phyloP scores from a whole-genome alignment of 164 flowering plant genomes.

The Magnolia kwangsiensis region DNA sequence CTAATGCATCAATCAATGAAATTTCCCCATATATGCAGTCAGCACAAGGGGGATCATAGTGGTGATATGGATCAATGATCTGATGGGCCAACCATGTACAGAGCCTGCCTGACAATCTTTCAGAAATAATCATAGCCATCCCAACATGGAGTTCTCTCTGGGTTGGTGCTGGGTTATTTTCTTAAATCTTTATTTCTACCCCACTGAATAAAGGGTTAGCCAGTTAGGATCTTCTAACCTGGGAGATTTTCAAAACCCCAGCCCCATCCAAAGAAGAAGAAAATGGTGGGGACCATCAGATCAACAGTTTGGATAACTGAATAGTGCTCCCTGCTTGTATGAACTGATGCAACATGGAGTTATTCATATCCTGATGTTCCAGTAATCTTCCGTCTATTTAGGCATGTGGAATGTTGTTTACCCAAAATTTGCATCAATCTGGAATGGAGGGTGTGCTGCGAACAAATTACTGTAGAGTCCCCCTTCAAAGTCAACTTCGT shows the following conservation, averaged over 20 bases:
- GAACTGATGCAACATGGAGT: background rate
- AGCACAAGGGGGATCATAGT: background rate
- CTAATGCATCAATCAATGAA: background rate
- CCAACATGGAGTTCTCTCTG: background rate
- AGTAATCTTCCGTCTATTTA: background rate
- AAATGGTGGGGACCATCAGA: no score
- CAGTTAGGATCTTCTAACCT: background rate
- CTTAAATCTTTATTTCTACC: no score
- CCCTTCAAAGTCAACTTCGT: slow-evolving; percentile 60
- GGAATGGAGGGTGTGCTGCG: slow-evolving; percentile 92
- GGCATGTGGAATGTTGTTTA: slow-evolving; percentile 29
- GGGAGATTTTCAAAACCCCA: background rate
- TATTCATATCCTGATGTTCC: background rate
- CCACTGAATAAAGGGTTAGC: background rate
- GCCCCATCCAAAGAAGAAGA: background rate
- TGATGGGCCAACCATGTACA: background rate
- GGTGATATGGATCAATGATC: background rate
- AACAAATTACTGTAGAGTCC: slow-evolving; percentile 90
- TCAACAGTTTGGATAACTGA: no score
- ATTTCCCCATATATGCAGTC: background rate
- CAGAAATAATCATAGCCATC: background rate
- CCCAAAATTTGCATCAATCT: slow-evolving; percentile 90
- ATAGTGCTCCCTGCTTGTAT: background rate
- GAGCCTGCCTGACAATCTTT: background rate
- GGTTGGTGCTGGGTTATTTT: no score